Base-by-base conservation (phyloP, 164 flowering plant species). In the Cinnamomum micranthum region DNA sequence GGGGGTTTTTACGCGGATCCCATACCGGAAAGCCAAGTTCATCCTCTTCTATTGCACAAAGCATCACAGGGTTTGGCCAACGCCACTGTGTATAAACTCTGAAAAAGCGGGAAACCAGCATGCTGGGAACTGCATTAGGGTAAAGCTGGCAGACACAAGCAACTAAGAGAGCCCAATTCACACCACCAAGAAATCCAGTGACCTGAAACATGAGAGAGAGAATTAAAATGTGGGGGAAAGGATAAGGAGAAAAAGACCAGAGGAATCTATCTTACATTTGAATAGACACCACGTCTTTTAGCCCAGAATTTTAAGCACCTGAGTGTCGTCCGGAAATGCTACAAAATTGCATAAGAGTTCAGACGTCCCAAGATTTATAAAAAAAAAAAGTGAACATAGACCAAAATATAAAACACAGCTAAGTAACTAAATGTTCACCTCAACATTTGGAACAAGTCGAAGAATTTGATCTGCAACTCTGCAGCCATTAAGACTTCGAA, bases 11-110 rank as follows among this genome's bases (percentile, higher is more conserved):
- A 27, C 99, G 92, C 58, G 99, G 95, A 86, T 96, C 97, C 98
- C 99, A 96, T 0, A 90, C 84, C 67, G 91, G 83, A 80, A 94
- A 89, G 24, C 97, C 97, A 73, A 94, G 93, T 74, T 91, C 91
- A 81, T 90, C 89, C 78, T 94, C 97, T 70, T 96, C 94, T 27
- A 94, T 94, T 14, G 88, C 73, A 80, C 98, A 94, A 3, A 96
- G 80, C 97, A 92, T 96, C 76, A 96, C 99, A 72, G 99, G 99
- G 73, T 91, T 96, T 69, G 98, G 99, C 99, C 99, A 96, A n/a
- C 95, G 94, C 99, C 99, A 96, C 70, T 87, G 92, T 1, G 98
- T 92, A 73, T 92, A 96, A 50, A 94, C 97, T 77, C 98, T 88
- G 71, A 96, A 96, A 73, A 96, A 96, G 12, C 98, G 83, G 35